Percentiles rank a stretch among this genome's conserved stretches.
Conservation (phyloP, 306 rosid genomes). For the Morella rubra region DNA sequence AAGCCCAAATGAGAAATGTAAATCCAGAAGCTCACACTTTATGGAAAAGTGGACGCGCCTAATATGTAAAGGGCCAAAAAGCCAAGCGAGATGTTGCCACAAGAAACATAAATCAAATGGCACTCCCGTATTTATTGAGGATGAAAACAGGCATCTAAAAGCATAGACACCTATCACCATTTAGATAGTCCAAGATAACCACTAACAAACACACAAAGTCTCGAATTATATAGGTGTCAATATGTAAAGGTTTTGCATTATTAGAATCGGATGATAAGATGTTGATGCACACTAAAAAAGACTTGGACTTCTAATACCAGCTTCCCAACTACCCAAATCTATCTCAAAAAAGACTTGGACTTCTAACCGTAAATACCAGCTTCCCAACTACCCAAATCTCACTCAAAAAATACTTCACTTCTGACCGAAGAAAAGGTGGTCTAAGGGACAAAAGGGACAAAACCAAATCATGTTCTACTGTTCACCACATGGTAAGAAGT, state of each 20-base stretch:
- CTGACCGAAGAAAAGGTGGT: no score
- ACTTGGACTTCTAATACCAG: no score
- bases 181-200: background rate
- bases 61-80: background rate
- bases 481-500: no score
- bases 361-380: no score
- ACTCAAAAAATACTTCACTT: no score
- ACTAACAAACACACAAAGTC: background rate
- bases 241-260: background rate
- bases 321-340: no score
- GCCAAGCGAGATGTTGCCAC: background rate
- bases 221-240: background rate
- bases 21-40: background rate
- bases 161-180: background rate
- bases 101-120: background rate
- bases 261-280: background rate
- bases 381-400: no score
- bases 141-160: background rate
- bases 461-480: no score
- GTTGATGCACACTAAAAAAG: background rate
- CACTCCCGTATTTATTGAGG: background rate
- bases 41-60: background rate
- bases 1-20: background rate
- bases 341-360: no score
- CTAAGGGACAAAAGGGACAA: no score